A percentile compares a stretch with the other conserved stretches of the same genome.
phyloP scores from a whole-genome alignment of 2,329 filamentous ascomycete species.

The Colletotrichum sp. region DNA sequence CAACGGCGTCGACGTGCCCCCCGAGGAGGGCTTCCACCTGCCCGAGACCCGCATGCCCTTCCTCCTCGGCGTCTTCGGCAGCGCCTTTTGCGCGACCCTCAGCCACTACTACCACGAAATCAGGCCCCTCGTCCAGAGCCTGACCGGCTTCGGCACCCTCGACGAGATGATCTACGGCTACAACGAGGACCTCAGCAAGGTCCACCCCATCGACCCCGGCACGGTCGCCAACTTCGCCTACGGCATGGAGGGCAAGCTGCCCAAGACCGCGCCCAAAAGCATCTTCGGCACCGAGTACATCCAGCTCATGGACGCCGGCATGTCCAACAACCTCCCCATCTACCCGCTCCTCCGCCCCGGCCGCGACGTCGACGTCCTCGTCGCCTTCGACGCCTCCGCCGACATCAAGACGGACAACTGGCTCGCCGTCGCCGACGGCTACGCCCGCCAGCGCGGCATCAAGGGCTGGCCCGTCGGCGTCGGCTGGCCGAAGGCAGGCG shows the following conservation, averaged over 20 bases:
- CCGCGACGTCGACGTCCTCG: conserved; percentile 84
- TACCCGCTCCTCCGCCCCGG: conserved; percentile 92
- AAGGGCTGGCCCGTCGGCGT: conserved; percentile 94
- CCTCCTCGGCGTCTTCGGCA: conserved; percentile 94
- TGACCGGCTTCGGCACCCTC: conserved; percentile 77
- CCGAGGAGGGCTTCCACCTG: conserved; percentile 70
- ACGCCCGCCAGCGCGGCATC: conserved; percentile 86
- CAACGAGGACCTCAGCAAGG: conserved; percentile 84
- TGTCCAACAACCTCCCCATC: conserved; percentile 97
- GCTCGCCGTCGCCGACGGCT: conserved; percentile 93
- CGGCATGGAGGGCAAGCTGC: conserved; percentile 78
- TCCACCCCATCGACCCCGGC: conserved; percentile 94
- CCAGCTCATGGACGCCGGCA: conserved; percentile 94
- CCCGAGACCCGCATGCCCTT: conserved; percentile 86
- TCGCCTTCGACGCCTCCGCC: conserved; percentile 93
- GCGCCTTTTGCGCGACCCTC: conserved; percentile 93
- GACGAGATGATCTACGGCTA: conserved; percentile 80
- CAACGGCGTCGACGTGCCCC: conserved; percentile 68
- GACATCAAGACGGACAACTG: conserved; percentile 96
- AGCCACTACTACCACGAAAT: conserved; percentile 97
- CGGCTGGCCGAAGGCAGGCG: conserved; percentile 80
- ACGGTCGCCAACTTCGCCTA: conserved; percentile 88
- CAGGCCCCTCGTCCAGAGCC: conserved; percentile 76
- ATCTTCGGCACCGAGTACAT: conserved; percentile 75
- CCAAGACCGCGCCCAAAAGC: conserved; percentile 77